A percentile compares a stretch with the other conserved stretches of the same genome.
Conservation (phyloP, 257 asterid genomes). For the Nicotiana otophora region DNA sequence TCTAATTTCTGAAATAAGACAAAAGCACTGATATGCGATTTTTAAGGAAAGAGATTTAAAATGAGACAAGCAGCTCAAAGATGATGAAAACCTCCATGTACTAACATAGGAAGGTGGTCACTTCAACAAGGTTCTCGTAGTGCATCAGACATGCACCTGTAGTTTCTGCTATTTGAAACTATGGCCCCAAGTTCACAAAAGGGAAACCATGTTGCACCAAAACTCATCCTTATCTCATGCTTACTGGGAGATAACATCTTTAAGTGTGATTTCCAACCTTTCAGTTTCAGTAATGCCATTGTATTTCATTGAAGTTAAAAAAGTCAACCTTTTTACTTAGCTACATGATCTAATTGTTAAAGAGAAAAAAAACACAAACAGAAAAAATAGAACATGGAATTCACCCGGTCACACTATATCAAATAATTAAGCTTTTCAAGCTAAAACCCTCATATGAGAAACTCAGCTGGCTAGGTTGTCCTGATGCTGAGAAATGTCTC, state of each 20-base stretch:
- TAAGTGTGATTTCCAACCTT: not conserved
- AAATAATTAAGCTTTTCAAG: not conserved
- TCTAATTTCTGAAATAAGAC: not conserved
- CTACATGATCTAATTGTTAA: not conserved
- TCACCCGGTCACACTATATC: not conserved
- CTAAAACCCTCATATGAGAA: not conserved
- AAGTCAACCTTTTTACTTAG: not conserved
- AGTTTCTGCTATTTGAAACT: not conserved
- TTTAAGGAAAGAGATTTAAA: not conserved
- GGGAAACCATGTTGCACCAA: not conserved
- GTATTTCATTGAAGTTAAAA: not conserved
- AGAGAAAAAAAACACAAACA: not conserved
- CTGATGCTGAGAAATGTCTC: not conserved
- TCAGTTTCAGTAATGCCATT: not conserved
- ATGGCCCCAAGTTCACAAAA: not conserved
- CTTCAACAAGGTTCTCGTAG: not conserved
- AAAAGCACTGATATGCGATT: not conserved
- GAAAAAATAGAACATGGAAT: not conserved
- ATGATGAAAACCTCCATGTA: not conserved
- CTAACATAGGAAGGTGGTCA: not conserved
- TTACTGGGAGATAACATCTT: not conserved
- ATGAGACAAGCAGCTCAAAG: not conserved
- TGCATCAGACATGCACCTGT: not conserved
- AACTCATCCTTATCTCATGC: not conserved
- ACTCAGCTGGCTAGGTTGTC: not conserved